Evolutionary conservation across 1,284 basidiomycete genomes (phyloP), one percentile per base, ranked within the genome.

Genomic region (Neonothopanus nambi): DNA sequence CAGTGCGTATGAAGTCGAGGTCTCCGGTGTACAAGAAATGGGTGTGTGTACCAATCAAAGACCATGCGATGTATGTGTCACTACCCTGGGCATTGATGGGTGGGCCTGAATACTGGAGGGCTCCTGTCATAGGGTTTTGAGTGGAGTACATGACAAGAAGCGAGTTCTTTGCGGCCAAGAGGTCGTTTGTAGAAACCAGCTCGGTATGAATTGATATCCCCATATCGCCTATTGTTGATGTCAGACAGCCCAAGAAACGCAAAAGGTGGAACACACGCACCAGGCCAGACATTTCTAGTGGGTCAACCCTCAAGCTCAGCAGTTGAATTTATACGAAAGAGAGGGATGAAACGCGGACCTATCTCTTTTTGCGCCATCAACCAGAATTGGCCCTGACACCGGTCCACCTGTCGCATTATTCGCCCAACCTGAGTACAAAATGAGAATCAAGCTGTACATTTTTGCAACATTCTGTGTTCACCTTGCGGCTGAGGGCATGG

Each of bases 11-110:
- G 65, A 76, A 79, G 5, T 66, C 71, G 26, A 67, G 53, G 57
- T 81, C 79, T 1, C 78, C 79, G 1, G 77, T 72, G 60, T 76
- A 79, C 18, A 79, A 59, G 53, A 65, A 74, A 62, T 75, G 74
- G 59, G 73, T 76, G 61, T 76, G 67, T 3, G 70, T 68, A n/a
- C 75, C 76, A 51, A 77, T 74, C 51, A 78, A 70, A 17, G 74
- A 73, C 75, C 76, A 77, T 9, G 68, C 67, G 56, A 76, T 74
- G 54, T 77, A 77, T 2, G 74, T 73, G 48, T 72, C 70, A 51
- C 68, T 70, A 3, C 58, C 58, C 12, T 44, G 56, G 7, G 66
- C 67, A 50, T 69, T 69, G 53, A 70, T 68, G 2, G 69, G 70
- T 2, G 70, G 70, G 1, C 70, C 70, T 44, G 68, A 68, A 48